Conservation (phyloP, 192 early-diverging fungal species). For the Pilaira anomala region DNA sequence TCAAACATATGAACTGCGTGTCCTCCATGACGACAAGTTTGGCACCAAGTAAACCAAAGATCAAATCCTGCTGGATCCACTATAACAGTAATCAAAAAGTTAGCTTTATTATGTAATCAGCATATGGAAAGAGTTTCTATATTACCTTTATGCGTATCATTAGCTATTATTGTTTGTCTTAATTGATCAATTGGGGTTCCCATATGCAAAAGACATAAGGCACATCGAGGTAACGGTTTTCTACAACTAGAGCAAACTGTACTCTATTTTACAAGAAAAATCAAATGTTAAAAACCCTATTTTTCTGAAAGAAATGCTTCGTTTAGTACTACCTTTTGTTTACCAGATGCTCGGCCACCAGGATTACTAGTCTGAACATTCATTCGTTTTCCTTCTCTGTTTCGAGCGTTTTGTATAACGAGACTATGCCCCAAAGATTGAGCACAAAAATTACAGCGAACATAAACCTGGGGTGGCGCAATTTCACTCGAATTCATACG, state of each 20-base stretch:
- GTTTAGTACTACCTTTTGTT: slow-evolving; percentile 36
- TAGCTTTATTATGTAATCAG: neutral
- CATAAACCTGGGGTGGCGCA: slow-evolving; percentile 73
- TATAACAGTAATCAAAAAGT: slow-evolving; percentile 12
- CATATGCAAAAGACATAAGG: slow-evolving; percentile 59
- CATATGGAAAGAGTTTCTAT: too few species aligned
- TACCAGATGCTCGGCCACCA: slow-evolving; percentile 23
- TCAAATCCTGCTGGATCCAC: slow-evolving; percentile 64
- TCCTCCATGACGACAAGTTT: slow-evolving; percentile 95
- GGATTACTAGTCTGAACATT: slow-evolving; percentile 37
- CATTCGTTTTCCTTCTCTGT: slow-evolving; percentile 47
- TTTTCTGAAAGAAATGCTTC: neutral
- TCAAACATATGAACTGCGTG: slow-evolving; percentile 85
- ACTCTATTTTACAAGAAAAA: slow-evolving; percentile 4
- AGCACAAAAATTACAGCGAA: slow-evolving; percentile 87
- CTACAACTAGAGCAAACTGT: slow-evolving; percentile 62
- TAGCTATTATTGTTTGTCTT: slow-evolving; percentile 36
- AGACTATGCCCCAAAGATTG: slow-evolving; percentile 58
- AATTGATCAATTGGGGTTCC: slow-evolving; percentile 65
- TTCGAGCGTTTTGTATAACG: slow-evolving; percentile 43
- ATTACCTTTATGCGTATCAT: slow-evolving; percentile 28
- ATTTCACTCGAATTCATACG: slow-evolving; percentile 53
- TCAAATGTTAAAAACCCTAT: neutral
- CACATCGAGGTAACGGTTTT: slow-evolving; percentile 62
- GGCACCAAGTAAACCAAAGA: slow-evolving; percentile 98